phyloP scores from a whole-genome alignment of 1,284 basidiomycete species.

The Trichosporon asahii region DNA sequence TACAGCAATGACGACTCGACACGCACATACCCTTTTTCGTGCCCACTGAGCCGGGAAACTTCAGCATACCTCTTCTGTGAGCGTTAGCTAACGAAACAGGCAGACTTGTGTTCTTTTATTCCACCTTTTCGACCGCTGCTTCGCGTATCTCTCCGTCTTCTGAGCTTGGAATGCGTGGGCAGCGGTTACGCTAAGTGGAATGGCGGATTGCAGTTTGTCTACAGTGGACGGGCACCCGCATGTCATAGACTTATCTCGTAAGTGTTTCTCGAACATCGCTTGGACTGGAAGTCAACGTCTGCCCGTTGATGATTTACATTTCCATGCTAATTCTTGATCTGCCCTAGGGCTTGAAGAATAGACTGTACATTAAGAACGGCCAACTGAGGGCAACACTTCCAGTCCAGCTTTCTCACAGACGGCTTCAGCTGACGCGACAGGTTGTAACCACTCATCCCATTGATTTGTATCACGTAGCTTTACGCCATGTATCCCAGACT shows the following conservation, averaged over 20 bases:
- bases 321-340: conserved; percentile 9
- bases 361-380: conserved; percentile 10
- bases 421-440: not conserved
- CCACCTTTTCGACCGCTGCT: no score
- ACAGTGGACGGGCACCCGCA: not conserved
- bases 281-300: not conserved
- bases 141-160: not conserved
- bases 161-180: not conserved
- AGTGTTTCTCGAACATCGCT: not conserved
- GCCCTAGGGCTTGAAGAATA: conserved; percentile 1
- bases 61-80: not conserved
- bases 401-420: not conserved
- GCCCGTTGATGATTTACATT: conserved; percentile 9
- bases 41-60: conserved; percentile 1
- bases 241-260: not conserved
- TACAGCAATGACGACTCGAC: conserved; percentile 8
- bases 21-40: conserved; percentile 6
- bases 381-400: conserved; percentile 5
- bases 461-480: not conserved
- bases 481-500: not conserved
- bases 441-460: not conserved
- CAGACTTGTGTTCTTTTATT: not conserved
- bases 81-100: not conserved
- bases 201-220: not conserved
- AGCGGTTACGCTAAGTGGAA: no score